phyloP scores from a whole-genome alignment of 2,329 filamentous ascomycete species.

The Pseudogymnoascus sp. region DNA sequence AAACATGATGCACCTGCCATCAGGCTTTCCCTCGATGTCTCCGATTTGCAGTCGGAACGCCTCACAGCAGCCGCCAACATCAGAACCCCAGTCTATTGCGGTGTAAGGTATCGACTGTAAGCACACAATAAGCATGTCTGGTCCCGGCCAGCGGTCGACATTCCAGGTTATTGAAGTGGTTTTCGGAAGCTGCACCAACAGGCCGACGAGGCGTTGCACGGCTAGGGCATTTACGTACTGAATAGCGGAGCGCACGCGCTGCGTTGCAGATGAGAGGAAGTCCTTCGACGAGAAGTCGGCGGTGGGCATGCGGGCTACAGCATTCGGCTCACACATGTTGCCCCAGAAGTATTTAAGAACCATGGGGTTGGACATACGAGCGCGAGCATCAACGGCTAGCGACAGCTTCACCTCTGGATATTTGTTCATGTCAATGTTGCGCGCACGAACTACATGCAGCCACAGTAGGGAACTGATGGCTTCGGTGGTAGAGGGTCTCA shows the following conservation, averaged over 20 bases:
- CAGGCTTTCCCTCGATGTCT: slow-evolving; percentile 6
- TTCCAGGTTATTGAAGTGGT: slow-evolving; percentile 4
- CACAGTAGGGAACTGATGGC: background rate
- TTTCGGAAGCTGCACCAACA: background rate
- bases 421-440: background rate
- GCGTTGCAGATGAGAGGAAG: background rate
- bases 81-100: background rate
- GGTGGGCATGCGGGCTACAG: slow-evolving; percentile 1
- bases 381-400: background rate
- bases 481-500: background rate
- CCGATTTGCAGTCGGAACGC: slow-evolving; percentile 3
- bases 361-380: background rate
- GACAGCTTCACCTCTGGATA: slow-evolving; percentile 5
- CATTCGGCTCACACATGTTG: too few relatives aligned
- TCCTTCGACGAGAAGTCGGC: background rate
- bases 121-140: slow-evolving; percentile 7
- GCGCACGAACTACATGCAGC: slow-evolving; percentile 2
- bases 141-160: slow-evolving; percentile 6
- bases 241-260: background rate
- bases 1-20: slow-evolving; percentile 2
- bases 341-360: background rate
- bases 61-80: background rate
- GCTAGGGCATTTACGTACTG: background rate
- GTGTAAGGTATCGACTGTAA: background rate
- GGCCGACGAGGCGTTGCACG: background rate